Base-by-base conservation (phyloP, 192 early-diverging fungal species). In the Diversispora eburnea region DNA sequence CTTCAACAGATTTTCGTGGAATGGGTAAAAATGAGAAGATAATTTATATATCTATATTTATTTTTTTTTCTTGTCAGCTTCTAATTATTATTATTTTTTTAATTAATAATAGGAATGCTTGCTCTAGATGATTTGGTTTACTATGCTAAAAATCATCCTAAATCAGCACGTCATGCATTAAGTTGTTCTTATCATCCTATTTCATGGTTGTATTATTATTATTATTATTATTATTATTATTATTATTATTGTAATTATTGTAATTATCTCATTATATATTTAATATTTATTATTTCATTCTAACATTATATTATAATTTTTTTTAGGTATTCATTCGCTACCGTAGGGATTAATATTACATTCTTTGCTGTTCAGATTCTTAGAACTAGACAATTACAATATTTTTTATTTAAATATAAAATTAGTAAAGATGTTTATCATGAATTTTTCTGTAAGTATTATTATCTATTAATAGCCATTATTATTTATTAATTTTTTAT, bases 1-100 rank as follows among this genome's bases (percentile, higher is more conserved):
- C 92, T 5, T 89, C 92, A 20, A 93, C 92, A 0, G 93, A 95
- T 78, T 95, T 95, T 72, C 83, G 93, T 57, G 90, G 90, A 42
- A 94, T 95, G 92, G 93, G 89, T 83, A 81, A 60, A 71, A 54
- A 54, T 51, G 5, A 17, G 4, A 54, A 54, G n/a, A 13, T 17
- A 4, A 54, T 17, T 10, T 33, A 33, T 33, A 2, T 33, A 9
- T 54, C 4, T 54, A 54, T 54, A 17, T 17, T 9, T 52, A 15
- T 15, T 52, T 15, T 3, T 15, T 52, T 49, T 52, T 52, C 10
- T 15, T 13, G 51, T 13, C 13, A 4, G 51, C 12, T 54, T 54
- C 4, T 54, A 17, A 17, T 6, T 13, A n/a, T 39, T 1, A 19
- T 39, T 3, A 9, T 7, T 19, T 54, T 51, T 54, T 56, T 52